Evolutionary conservation across 2,329 filamentous ascomycete genomes (phyloP).

Genomic region (Fusarium begoniae): DNA sequence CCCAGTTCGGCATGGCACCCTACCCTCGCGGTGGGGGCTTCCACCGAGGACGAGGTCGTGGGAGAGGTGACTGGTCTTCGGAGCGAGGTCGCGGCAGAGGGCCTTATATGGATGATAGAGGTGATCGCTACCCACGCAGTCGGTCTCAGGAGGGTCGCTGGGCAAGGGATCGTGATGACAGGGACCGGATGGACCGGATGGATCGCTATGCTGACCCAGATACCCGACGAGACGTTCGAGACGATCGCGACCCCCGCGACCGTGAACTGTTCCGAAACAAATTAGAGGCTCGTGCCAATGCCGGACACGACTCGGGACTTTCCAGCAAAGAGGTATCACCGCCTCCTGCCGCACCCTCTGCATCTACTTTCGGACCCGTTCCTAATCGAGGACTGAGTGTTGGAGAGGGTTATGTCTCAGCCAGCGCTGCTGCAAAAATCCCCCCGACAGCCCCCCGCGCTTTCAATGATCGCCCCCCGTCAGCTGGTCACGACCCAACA

Average conservation of each 20-base stretch:
- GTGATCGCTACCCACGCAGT: conserved; percentile 69
- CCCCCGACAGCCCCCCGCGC: conserved; percentile 65
- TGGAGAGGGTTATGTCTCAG: conserved; percentile 44
- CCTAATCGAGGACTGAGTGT: conserved; percentile 55
- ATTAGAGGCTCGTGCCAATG: conserved; percentile 58
- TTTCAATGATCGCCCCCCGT: conserved; percentile 59
- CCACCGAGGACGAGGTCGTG: conserved; percentile 62
- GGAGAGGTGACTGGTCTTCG: conserved; percentile 53
- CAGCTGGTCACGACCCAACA: conserved; percentile 51
- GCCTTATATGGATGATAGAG: conserved; percentile 67
- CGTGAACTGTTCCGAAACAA: conserved; percentile 60
- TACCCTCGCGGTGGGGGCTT: conserved; percentile 66
- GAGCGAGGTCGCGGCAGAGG: conserved; percentile 64
- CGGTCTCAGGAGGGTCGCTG: conserved; percentile 72
- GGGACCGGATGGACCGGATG: conserved; percentile 56
- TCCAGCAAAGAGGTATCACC: conserved; percentile 63
- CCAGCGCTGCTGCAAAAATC: conserved; percentile 53
- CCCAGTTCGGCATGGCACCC: conserved; percentile 62
- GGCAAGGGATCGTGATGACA: conserved; percentile 65
- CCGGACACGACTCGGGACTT: conserved; percentile 58
- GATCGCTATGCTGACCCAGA: conserved; percentile 55
- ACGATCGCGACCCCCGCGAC: conserved; percentile 59
- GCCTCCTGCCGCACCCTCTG: conserved; percentile 65
- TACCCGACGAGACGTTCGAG: conserved; percentile 55
- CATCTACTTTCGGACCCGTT: conserved; percentile 66